These are phyloP conservation scores for Cyphellophora europaea DNA, from an alignment of 2,329 filamentous ascomycete species.

Conservation along the genomic window DNA sequence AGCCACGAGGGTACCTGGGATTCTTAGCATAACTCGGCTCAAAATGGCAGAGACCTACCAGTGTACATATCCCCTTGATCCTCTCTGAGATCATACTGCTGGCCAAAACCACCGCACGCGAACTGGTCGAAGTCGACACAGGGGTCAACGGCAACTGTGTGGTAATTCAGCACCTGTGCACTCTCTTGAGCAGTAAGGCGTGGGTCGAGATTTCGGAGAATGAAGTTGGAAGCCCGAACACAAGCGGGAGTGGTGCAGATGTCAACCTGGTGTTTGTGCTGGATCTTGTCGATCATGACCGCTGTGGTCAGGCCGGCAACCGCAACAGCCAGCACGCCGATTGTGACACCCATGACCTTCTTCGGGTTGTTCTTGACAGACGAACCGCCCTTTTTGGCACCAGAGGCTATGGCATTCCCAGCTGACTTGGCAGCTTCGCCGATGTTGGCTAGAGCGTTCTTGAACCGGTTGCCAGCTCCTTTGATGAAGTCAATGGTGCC, in stretches of 20 bases:
- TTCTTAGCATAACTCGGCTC: neutral
- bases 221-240: conserved; percentile 51
- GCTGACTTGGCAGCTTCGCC: neutral
- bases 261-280: neutral
- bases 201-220: conserved; percentile 52
- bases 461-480: neutral
- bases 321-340: neutral
- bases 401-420: neutral
- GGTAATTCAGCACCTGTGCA: too few species aligned
- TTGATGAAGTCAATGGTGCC: neutral
- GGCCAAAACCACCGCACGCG: conserved; percentile 57
- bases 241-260: conserved; percentile 39
- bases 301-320: neutral
- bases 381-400: neutral
- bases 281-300: neutral
- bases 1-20: conserved; percentile 41
- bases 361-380: neutral
- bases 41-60: conserved; percentile 19
- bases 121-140: conserved; percentile 58
- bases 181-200: conserved; percentile 41
- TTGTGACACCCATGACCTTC: neutral
- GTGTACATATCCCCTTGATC: conserved; percentile 54
- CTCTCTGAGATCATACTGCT: conserved; percentile 52
- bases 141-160: conserved; percentile 42
- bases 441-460: neutral